phyloP scores from a whole-genome alignment of 148 eudicot genomes.

The Camellia japonica region DNA sequence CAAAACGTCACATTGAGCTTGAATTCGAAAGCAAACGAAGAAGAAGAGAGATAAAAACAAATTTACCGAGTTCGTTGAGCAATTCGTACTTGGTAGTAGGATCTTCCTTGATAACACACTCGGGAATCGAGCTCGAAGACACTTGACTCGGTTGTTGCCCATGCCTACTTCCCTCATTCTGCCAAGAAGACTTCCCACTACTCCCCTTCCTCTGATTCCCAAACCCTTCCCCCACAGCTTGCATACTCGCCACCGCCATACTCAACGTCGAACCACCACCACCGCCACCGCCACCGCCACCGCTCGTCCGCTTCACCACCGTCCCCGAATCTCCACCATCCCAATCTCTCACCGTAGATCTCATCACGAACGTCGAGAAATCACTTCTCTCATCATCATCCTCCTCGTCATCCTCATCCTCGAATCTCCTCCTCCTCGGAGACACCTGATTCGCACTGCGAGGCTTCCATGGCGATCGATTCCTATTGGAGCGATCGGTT shows the following conservation, averaged over 20 bases:
- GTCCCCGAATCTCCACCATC: slow-evolving; percentile 46
- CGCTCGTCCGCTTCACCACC: slow-evolving; percentile 46
- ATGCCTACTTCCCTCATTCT: slow-evolving; percentile 32
- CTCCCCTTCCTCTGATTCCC: slow-evolving; percentile 44
- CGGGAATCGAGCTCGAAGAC: slow-evolving; percentile 82
- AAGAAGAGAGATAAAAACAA: neutral
- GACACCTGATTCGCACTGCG: slow-evolving; percentile 30
- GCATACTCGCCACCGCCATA: slow-evolving; percentile 94
- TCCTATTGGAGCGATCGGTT: slow-evolving; percentile 25
- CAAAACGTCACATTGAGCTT: neutral
- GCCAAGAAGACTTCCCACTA: slow-evolving; percentile 1
- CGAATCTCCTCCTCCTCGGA: slow-evolving; percentile 20
- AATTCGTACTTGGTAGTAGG: slow-evolving; percentile 76
- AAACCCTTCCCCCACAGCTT: slow-evolving; percentile 68
- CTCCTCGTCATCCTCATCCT: slow-evolving; percentile 33
- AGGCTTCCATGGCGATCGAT: slow-evolving; percentile 24
- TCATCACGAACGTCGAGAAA: slow-evolving; percentile 76
- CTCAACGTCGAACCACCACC: slow-evolving; percentile 52
- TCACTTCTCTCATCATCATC: slow-evolving; percentile 39
- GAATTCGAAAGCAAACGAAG: neutral
- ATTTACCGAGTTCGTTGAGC: slow-evolving; percentile 85
- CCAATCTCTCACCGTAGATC: slow-evolving; percentile 38
- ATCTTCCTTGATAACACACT: slow-evolving; percentile 75
- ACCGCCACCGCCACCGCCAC: slow-evolving; percentile 33
- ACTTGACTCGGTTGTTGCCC: slow-evolving; percentile 57